A percentile compares a stretch with the other conserved stretches of the same genome.
Evolutionary conservation across 768 basidiomycete species (phyloP).

Genomic region (Mycena rebaudengoi): DNA sequence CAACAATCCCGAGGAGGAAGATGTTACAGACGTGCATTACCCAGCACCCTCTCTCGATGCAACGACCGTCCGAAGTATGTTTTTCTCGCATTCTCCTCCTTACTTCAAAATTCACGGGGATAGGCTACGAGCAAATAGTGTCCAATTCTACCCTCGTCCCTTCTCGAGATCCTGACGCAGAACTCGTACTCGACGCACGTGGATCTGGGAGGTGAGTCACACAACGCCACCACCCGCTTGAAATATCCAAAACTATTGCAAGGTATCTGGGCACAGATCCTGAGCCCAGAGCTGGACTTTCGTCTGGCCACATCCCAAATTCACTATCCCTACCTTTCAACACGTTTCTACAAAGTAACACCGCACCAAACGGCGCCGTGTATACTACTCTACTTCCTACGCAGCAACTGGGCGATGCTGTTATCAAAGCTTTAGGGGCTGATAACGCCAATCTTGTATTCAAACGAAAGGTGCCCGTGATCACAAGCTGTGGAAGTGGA

Average conservation of each 20-base stretch:
- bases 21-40: slow-evolving; percentile 46
- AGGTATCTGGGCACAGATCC: slow-evolving; percentile 86
- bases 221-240: too few species aligned
- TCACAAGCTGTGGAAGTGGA: slow-evolving; percentile 91
- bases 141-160: slow-evolving; percentile 66
- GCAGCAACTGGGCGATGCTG: slow-evolving; percentile 63
- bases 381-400: slow-evolving; percentile 69
- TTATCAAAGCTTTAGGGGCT: slow-evolving; percentile 71
- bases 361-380: slow-evolving; percentile 48
- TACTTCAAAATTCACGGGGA: slow-evolving; percentile 5
- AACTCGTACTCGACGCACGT: slow-evolving; percentile 90
- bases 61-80: slow-evolving; percentile 61
- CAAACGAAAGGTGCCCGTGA: slow-evolving; percentile 66
- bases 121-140: slow-evolving; percentile 86
- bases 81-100: slow-evolving; percentile 13
- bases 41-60: slow-evolving; percentile 60
- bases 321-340: slow-evolving; percentile 88
- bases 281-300: slow-evolving; percentile 88
- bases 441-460: slow-evolving; percentile 65
- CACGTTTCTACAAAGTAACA: slow-evolving; percentile 63
- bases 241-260: not conserved
- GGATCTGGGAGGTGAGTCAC: slow-evolving; percentile 87
- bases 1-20: slow-evolving; percentile 37
- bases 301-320: slow-evolving; percentile 92
- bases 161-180: slow-evolving; percentile 52